Base-by-base conservation (phyloP, 805 yeast genomes). In the Ogataea chonburiensis region DNA sequence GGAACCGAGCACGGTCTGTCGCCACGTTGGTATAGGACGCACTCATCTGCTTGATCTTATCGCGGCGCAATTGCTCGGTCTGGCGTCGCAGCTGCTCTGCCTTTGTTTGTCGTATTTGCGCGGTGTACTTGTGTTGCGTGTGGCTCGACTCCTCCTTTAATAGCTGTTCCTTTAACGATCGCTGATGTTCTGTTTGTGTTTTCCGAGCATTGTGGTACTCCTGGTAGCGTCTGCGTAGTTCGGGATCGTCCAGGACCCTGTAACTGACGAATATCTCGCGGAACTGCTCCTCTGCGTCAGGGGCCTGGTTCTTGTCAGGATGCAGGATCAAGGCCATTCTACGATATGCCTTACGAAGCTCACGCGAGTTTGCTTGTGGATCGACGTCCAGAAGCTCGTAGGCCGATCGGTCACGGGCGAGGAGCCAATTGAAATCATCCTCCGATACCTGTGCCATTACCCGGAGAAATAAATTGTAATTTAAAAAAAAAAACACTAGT, bases 261-360 rank as follows among this genome's bases (percentile, higher is more conserved):
- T 58, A 57, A 21, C 63, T 58, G 8, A 52, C 45, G n/a, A 47
- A 34, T 3, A 60, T 43, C 42, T 50, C 55, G 19, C 60, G 44
- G 21, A 62, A 62, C 28, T 45, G 25, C 23, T 47, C 55, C 27
- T 47, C 51, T 7, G 66, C 60, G 25, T 52, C 43, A 4, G 29
- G 27, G 4, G 55, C 26, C 14, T 53, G 50, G 35, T 62, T 61
- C 47, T 61, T 63, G 45, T 63, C 67, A 2, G 67, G 67, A 34
- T 63, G 67, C 2, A 49, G 40, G 12, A 47, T 19, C 19, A 63
- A 40, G 2, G 66, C 67, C 26, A 50, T 48, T 23, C 42, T 44
- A 18, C 65, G 46, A 32, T 58, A 63, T 2, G 61, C 59, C 20
- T 50, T 53, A 18, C 58, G 45, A 12, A 63, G 23, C 5, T 3